These are phyloP conservation scores for Talaromyces liani DNA, from an alignment of 495 filamentous ascomycete species.

Conservation along the genomic window DNA sequence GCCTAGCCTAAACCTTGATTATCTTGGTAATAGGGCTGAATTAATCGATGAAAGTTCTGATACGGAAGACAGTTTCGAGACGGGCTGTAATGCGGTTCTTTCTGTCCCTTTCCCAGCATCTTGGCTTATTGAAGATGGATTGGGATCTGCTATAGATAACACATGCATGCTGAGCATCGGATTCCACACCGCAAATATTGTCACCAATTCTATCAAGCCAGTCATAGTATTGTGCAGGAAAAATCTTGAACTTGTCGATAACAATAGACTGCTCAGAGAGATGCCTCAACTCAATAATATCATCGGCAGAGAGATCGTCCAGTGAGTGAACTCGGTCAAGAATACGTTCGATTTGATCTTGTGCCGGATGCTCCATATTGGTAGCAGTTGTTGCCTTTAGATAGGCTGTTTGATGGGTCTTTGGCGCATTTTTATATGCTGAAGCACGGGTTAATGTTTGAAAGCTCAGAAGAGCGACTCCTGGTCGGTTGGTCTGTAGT, in stretches of 20 bases:
- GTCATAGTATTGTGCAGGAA: not conserved
- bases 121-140: too few relatives aligned
- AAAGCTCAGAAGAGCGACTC: not conserved
- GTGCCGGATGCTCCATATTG: not conserved
- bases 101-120: too few relatives aligned
- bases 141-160: not conserved
- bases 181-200: not conserved
- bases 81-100: too few relatives aligned
- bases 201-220: slow-evolving; percentile 4
- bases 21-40: too few relatives aligned
- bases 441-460: not conserved
- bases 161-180: not conserved
- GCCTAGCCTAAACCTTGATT: too few relatives aligned
- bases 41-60: too few relatives aligned
- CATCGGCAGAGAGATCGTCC: not conserved
- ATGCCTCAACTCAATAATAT: not conserved
- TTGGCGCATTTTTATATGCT: not conserved
- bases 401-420: not conserved
- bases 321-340: not conserved
- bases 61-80: too few relatives aligned
- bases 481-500: not conserved
- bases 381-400: not conserved
- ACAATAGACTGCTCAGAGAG: not conserved
- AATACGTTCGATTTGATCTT: not conserved
- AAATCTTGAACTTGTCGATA: not conserved